Percentiles rank a stretch among this genome's conserved stretches.
Conservation (phyloP, 1,139 yeast species). For the Diutina neorugosa region DNA sequence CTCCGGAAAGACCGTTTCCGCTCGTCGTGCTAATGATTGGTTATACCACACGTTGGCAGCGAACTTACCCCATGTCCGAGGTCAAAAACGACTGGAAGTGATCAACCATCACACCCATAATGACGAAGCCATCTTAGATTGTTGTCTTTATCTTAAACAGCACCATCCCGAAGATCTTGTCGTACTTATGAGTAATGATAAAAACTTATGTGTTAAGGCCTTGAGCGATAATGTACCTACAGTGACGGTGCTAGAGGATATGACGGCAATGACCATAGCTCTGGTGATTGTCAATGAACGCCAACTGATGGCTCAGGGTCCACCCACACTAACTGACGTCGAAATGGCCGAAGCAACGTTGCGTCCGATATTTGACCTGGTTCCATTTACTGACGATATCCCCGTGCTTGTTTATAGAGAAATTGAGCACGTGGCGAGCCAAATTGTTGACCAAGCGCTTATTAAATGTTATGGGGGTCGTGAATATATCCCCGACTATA, state of each 20-base stretch:
- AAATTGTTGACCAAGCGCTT: slow-evolving; percentile 44
- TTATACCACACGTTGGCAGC: slow-evolving; percentile 50
- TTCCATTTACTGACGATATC: neutral
- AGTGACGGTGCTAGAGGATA: slow-evolving; percentile 45
- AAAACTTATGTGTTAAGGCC: slow-evolving; percentile 71
- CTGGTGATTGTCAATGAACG: slow-evolving; percentile 19
- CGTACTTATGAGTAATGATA: slow-evolving; percentile 67
- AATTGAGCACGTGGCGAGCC: slow-evolving; percentile 26
- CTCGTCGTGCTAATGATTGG: slow-evolving; percentile 76
- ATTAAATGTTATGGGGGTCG: slow-evolving; percentile 39
- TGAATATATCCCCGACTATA: slow-evolving; percentile 33
- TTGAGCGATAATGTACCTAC: slow-evolving; percentile 56
- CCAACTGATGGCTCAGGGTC: slow-evolving; percentile 13
- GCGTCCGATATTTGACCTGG: neutral
- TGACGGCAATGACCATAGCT: slow-evolving; percentile 54
- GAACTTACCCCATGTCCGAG: slow-evolving; percentile 38
- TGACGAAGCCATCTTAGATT: slow-evolving; percentile 81
- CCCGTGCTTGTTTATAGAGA: slow-evolving; percentile 21
- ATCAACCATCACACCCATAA: slow-evolving; percentile 31
- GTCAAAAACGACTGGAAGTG: slow-evolving; percentile 51
- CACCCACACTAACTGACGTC: neutral
- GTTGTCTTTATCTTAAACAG: slow-evolving; percentile 55
- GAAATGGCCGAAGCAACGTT: slow-evolving; percentile 5
- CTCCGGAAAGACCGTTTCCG: slow-evolving; percentile 14
- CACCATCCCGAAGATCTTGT: slow-evolving; percentile 33